Conservation (phyloP, 1,284 basidiomycete genomes). For the Malassezia furfur region DNA sequence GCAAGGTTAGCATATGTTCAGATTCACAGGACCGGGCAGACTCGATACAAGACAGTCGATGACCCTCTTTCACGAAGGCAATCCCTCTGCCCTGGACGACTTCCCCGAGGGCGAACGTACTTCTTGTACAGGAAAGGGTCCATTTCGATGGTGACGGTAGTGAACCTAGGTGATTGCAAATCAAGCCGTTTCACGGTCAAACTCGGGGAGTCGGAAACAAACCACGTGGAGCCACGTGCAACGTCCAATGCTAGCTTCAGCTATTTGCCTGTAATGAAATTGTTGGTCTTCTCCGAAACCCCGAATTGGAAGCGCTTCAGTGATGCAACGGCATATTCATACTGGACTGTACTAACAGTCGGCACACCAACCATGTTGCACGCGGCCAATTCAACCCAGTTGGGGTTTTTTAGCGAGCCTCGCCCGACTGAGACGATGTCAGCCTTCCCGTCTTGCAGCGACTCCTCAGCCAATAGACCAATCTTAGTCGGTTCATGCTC, state of each 20-base stretch:
- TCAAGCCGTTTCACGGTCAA: slow-evolving; percentile 1
- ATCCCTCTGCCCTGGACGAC: too few species aligned
- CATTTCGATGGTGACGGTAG: slow-evolving; percentile 1
- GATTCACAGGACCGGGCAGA: too few species aligned
- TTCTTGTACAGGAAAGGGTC: slow-evolving; percentile 18
- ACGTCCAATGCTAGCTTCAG: too few species aligned
- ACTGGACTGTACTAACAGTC: slow-evolving; percentile 7
- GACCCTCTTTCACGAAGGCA: too few species aligned
- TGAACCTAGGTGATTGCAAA: not conserved
- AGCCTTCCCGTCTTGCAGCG: slow-evolving; percentile 23
- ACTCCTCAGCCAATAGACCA: slow-evolving; percentile 34
- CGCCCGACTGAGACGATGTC: slow-evolving; percentile 35
- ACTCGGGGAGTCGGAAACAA: slow-evolving; percentile 6
- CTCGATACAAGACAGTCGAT: too few species aligned
- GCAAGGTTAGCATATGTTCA: not conserved
- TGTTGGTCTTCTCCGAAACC: too few species aligned
- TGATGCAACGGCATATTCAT: slow-evolving; percentile 1
- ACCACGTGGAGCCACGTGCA: slow-evolving; percentile 13
- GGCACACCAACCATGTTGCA: slow-evolving; percentile 22
- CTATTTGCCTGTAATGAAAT: too few species aligned
- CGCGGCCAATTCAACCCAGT: slow-evolving; percentile 30
- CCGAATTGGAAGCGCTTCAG: too few species aligned
- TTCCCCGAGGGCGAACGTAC: slow-evolving; percentile 1
- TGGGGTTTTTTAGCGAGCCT: slow-evolving; percentile 32
- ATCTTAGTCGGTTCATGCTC: slow-evolving; percentile 18